Evolutionary conservation across 352 stramenopile species (phyloP), one percentile per base, ranked within the genome.

Genomic region (Phytophthora pinifolia): DNA sequence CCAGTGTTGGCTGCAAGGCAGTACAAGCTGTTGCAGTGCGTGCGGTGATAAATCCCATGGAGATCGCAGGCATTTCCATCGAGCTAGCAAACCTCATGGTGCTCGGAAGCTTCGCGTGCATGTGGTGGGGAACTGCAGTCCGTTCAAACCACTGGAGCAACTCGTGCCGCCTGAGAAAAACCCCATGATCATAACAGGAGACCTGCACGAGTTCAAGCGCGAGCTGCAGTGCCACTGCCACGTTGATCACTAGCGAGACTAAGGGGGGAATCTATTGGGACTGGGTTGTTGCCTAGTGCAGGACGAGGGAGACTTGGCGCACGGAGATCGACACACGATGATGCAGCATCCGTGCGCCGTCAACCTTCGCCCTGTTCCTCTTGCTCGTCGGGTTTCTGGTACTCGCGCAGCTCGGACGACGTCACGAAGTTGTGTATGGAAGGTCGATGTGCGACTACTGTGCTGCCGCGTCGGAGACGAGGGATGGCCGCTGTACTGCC

Each of bases 91-190:
- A 55, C 39, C 1, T 29, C 59, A 62, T 33, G 62, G 65, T 2
- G 36, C 48, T 33, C 48, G 55, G 10, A 92, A 92, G 54, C 65
- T 93, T 9, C 75, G 80, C 10, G 77, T 93, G 22, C 83, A 93
- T 50, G 64, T 93, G 20, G 75, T 93, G 13, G 83, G 83, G 22
- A 74, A 80, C 58, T 74, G 61, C 46, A 88, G 77, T 49, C 66
- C 73, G 9, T 66, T 78, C 9, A 64, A 87, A n/a, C 80, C 79
- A 9, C 45, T 93, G 7, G 83, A 93, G 44, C 54, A 76, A 22
- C 58, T 91, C 9, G 60, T 89, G 4, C 36, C 66, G 2, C 63
- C 71, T 22, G 65, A 83, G 7, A 69, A 82, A 7, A 67, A 61
- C 0, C 83, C 80, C 9, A 30, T 81, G 17, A 60, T 93, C 43